Percentiles rank a stretch among this genome's conserved stretches.
Conservation (phyloP, 2,329 filamentous ascomycete species). For the Fusarium sp. region DNA sequence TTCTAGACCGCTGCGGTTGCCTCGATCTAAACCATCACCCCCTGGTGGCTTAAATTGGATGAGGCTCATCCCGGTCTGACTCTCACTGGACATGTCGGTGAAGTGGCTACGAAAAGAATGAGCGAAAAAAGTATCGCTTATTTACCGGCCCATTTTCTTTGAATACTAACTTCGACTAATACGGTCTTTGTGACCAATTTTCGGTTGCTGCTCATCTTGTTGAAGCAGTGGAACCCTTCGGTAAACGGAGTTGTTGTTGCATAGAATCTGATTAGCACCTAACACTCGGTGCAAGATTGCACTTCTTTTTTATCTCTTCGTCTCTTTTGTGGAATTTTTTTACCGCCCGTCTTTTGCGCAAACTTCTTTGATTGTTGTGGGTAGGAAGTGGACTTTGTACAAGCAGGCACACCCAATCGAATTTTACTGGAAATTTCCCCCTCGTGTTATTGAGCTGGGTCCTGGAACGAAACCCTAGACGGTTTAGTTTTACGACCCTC, state of each 20-base stretch:
- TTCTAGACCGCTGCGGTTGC: constrained; percentile 9
- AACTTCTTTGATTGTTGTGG: constrained; percentile 42
- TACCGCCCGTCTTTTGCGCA: constrained; percentile 13
- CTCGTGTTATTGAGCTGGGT: constrained; percentile 34
- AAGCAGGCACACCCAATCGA: constrained; percentile 47
- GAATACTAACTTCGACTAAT: constrained; percentile 33
- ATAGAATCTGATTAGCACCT: constrained; percentile 15
- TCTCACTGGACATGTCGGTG: constrained; percentile 10
- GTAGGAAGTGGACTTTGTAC: constrained; percentile 45
- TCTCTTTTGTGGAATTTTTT: not conserved
- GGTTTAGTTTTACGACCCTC: constrained; percentile 39
- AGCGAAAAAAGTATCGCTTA: constrained; percentile 21
- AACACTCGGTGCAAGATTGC: constrained; percentile 13
- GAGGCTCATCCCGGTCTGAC: constrained; percentile 9
- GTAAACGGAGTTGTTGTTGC: constrained; percentile 10
- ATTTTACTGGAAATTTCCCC: constrained; percentile 36
- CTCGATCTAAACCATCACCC: not conserved
- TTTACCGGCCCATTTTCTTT: constrained; percentile 11
- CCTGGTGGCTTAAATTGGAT: constrained; percentile 5
- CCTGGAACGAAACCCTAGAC: constrained; percentile 37
- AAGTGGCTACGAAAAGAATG: constrained; percentile 31
- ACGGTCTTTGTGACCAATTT: not conserved
- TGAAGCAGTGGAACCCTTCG: constrained; percentile 5
- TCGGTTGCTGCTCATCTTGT: constrained; percentile 7
- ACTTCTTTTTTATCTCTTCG: constrained; percentile 14